A percentile compares a stretch with the other conserved stretches of the same genome.
Conservation (phyloP, 345 rosid genomes). For the Hibiscus tridactylites region DNA sequence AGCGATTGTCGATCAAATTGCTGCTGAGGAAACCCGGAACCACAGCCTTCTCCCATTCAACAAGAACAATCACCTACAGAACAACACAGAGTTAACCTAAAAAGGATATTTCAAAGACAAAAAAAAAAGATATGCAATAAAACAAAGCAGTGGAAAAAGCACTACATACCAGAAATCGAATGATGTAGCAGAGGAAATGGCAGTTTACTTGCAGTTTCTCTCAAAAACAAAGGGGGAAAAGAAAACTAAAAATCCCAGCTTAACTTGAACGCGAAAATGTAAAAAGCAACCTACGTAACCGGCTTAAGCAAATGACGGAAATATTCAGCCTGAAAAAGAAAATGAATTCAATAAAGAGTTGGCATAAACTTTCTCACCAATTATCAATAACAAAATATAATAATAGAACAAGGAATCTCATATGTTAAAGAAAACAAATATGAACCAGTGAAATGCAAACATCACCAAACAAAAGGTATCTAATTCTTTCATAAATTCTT, state of each 20-base stretch:
- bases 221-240: conserved; percentile 23
- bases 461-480: neutral
- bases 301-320: conserved; percentile 87
- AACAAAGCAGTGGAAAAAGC: neutral
- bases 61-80: conserved; percentile 41
- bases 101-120: neutral
- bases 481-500: conserved; percentile 3
- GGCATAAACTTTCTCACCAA: neutral
- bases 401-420: neutral
- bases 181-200: conserved; percentile 15
- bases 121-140: neutral
- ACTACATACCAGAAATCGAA: conserved; percentile 25
- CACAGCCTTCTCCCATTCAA: conserved; percentile 52
- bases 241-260: conserved; percentile 34
- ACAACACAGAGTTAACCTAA: neutral
- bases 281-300: conserved; percentile 55
- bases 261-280: conserved; percentile 21
- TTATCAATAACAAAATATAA: neutral
- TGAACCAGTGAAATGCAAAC: neutral
- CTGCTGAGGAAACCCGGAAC: conserved; percentile 44
- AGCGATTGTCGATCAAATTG: conserved; percentile 31
- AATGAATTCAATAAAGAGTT: too few relatives aligned
- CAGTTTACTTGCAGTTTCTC: conserved; percentile 20
- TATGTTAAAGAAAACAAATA: neutral
- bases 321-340: conserved; percentile 64